These are phyloP conservation scores for Capniomyces stellatus DNA, from an alignment of 371 early-diverging fungal genomes.

Conservation along the genomic window DNA sequence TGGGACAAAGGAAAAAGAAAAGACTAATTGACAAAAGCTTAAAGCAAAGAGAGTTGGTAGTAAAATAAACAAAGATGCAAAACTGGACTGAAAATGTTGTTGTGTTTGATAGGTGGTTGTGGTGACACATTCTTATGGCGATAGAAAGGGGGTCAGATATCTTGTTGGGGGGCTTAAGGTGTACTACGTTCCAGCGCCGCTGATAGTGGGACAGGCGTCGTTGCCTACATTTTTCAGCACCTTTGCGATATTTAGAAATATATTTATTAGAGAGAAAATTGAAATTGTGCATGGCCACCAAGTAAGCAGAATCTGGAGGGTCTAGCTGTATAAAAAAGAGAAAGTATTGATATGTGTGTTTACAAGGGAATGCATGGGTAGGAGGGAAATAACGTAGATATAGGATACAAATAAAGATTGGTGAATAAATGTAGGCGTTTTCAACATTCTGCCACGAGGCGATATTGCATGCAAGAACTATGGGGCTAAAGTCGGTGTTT, in stretches of 20 bases:
- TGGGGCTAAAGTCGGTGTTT: constrained; percentile 89
- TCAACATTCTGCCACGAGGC: constrained; percentile 91
- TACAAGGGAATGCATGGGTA: too few species aligned
- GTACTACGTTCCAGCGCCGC: constrained; percentile 83
- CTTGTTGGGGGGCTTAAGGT: constrained; percentile 91
- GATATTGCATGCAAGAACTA: constrained; percentile 86
- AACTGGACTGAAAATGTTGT: not conserved
- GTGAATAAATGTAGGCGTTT: constrained; percentile 36
- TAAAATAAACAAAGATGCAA: not conserved
- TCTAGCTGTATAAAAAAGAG: too few species aligned
- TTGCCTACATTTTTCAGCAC: constrained; percentile 87
- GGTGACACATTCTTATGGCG: constrained; percentile 76
- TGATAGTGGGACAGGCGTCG: constrained; percentile 73
- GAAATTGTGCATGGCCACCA: constrained; percentile 97
- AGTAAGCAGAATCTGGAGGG: too few species aligned
- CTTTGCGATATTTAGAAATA: constrained; percentile 80
- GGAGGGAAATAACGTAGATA: too few species aligned
- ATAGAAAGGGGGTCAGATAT: constrained; percentile 76
- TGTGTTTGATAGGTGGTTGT: constrained; percentile 36
- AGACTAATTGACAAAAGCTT: too few species aligned
- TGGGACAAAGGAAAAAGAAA: too few species aligned
- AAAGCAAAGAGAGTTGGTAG: too few species aligned
- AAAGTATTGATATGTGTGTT: too few species aligned
- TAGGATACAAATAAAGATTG: too few species aligned
- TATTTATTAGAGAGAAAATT: constrained; percentile 80